These are phyloP conservation scores for Ceriops tagal DNA, from an alignment of 345 rosid genomes.

Conservation along the genomic window DNA sequence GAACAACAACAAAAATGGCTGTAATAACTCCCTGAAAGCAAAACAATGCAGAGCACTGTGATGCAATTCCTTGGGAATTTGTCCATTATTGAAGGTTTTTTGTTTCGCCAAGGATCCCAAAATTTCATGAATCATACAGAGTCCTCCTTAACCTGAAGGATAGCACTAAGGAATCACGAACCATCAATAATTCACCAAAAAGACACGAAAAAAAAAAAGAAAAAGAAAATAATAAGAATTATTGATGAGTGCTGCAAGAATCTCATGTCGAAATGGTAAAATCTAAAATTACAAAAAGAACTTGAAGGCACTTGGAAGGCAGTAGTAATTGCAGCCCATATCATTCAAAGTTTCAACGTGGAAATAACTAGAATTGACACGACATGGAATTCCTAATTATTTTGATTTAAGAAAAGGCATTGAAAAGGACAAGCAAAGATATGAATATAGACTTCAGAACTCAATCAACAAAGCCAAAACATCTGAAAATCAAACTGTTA, in stretches of 20 bases:
- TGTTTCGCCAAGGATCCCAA: slow-evolving; percentile 92
- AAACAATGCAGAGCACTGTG: not conserved
- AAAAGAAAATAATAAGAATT: too few species aligned
- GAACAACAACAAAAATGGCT: not conserved
- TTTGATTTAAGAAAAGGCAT: not conserved
- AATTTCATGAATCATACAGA: slow-evolving; percentile 92
- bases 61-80: too few species aligned
- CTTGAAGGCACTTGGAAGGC: too few species aligned
- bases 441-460: not conserved
- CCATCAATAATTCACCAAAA: not conserved
- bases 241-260: not conserved
- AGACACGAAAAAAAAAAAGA: not conserved
- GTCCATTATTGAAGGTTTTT: too few species aligned
- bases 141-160: slow-evolving; percentile 78
- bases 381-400: too few species aligned
- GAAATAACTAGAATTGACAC: too few species aligned
- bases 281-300: too few species aligned
- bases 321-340: too few species aligned
- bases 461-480: not conserved
- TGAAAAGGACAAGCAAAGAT: not conserved
- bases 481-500: not conserved
- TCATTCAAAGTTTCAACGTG: too few species aligned
- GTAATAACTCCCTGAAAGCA: not conserved
- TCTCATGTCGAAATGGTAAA: too few species aligned
- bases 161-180: not conserved